phyloP scores from a whole-genome alignment of 1,284 basidiomycete genomes.

The Ustilago vetiveriae region DNA sequence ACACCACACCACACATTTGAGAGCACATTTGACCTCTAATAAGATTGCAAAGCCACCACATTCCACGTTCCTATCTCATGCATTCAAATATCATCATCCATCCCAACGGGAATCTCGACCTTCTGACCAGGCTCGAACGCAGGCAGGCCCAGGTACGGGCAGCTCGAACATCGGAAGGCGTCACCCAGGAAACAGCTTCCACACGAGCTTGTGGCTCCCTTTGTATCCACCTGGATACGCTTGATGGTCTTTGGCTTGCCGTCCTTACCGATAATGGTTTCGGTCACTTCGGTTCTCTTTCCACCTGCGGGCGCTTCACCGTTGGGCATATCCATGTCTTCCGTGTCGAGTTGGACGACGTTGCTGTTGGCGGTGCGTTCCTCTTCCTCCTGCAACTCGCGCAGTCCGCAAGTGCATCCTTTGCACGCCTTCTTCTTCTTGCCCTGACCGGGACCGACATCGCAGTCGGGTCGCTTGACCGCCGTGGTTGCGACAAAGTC shows the following conservation, averaged over 20 bases:
- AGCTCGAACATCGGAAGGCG: constrained; percentile 93
- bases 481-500: constrained; percentile 53
- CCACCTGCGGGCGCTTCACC: constrained; percentile 11
- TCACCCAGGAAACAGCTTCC: constrained; percentile 98
- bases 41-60: too few species aligned
- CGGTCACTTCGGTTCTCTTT: constrained; percentile 52
- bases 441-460: constrained; percentile 51
- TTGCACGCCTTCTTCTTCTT: constrained; percentile 66
- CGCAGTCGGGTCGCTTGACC: constrained; percentile 62
- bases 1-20: too few species aligned
- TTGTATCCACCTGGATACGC: constrained; percentile 64
- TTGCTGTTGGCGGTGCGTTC: constrained; percentile 31
- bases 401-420: constrained; percentile 65
- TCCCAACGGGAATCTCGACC: constrained; percentile 74
- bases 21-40: too few species aligned
- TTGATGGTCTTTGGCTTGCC: constrained; percentile 63
- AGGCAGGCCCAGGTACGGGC: constrained; percentile 94
- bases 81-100: constrained; percentile 63
- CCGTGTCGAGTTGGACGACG: constrained; percentile 58
- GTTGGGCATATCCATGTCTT: constrained; percentile 60
- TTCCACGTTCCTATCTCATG: neutral
- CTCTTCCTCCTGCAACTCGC: constrained; percentile 65
- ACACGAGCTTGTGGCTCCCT: constrained; percentile 81
- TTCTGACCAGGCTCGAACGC: constrained; percentile 99
- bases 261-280: constrained; percentile 61